Base-by-base conservation (phyloP, 768 basidiomycete species). In the Pilatotrama ljubarskyi region DNA sequence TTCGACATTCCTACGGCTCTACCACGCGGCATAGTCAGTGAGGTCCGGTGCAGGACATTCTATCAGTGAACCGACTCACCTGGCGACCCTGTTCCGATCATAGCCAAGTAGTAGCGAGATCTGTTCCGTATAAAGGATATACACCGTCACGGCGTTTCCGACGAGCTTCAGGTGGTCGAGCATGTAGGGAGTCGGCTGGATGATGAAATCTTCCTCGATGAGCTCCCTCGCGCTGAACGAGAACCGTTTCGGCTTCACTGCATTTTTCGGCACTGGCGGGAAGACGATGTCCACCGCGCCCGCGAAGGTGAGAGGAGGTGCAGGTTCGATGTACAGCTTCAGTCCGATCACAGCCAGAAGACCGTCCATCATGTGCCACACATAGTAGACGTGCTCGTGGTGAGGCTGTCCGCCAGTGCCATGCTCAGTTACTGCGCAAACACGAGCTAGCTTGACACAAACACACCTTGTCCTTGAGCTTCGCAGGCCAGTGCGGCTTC, bases 81-180 rank as follows among this genome's bases (percentile, higher is more conserved):
- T 37, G 3, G 61, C 61, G 4, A 40, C 56, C 14, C 40, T 43
- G 41, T 62, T 62, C 36, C 41, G 20, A 26, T 53, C 20, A 32
- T 62, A 62, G 2, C 43, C 38, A 11, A 56, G 17, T 5, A 62
- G 55, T 10, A 53, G 29, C 22, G 18, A n/a, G 6, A 43, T 46
- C 14, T 51, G 36, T 24, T 40, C 38, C 20, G 38, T 38, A 17
- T 41, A 26, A 13, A 62, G 61, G 4, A 46, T 25, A 38, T 25
- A 62, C 11, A 62, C 50, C 18, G n/a, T 62, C 22, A 62, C 46
- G 1, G 51, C 51, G 51, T 58, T 62, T 18, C 61, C 61, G 3
- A 41, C 32, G 17, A 62, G 51, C 61, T 57, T 49, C 25, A 62
- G 55, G 26, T 62, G 61, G 20, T 62, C 61, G 17, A 51, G 43